Evolutionary conservation across 352 stramenopile genomes (phyloP).

Genomic region (Phytopythium mirpurense): DNA sequence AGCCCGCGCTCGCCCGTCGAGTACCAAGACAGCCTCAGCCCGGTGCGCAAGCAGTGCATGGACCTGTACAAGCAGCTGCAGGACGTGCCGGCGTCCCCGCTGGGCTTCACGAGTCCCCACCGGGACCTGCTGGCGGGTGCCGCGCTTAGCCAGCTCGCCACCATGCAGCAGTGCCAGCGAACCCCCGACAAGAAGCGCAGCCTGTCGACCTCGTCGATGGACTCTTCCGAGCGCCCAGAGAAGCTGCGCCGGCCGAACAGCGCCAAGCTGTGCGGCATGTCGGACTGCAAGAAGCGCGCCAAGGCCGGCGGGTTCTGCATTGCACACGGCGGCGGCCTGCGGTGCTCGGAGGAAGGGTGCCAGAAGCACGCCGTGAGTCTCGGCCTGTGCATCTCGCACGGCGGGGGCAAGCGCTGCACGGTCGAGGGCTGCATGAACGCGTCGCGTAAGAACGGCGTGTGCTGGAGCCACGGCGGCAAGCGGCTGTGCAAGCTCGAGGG

Average conservation of each 20-base stretch:
- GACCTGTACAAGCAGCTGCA: slow-evolving; percentile 60
- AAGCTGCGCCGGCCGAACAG: slow-evolving; percentile 46
- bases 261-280: slow-evolving; percentile 75
- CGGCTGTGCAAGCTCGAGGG: slow-evolving; percentile 72
- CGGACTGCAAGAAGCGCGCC: slow-evolving; percentile 69
- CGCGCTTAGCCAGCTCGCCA: slow-evolving; percentile 37
- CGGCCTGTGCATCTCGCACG: slow-evolving; percentile 83
- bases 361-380: slow-evolving; percentile 79
- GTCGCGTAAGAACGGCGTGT: slow-evolving; percentile 78
- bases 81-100: slow-evolving; percentile 18
- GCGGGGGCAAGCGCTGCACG: slow-evolving; percentile 74
- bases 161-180: neutral
- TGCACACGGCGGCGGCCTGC: slow-evolving; percentile 67
- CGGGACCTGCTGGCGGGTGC: slow-evolving; percentile 38
- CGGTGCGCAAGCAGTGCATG: slow-evolving; percentile 57
- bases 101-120: slow-evolving; percentile 12
- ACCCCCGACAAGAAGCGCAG: slow-evolving; percentile 19
- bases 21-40: slow-evolving; percentile 31
- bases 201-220: slow-evolving; percentile 6
- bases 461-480: slow-evolving; percentile 78
- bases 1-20: slow-evolving; percentile 12
- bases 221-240: slow-evolving; percentile 16
- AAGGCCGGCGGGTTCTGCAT: slow-evolving; percentile 82
- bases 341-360: slow-evolving; percentile 66
- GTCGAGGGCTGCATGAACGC: slow-evolving; percentile 72